Percentiles rank a stretch among this genome's conserved stretches.
These are phyloP conservation scores for Ogataea dorogensis DNA, from an alignment of 805 yeast species.

Conservation along the genomic window DNA sequence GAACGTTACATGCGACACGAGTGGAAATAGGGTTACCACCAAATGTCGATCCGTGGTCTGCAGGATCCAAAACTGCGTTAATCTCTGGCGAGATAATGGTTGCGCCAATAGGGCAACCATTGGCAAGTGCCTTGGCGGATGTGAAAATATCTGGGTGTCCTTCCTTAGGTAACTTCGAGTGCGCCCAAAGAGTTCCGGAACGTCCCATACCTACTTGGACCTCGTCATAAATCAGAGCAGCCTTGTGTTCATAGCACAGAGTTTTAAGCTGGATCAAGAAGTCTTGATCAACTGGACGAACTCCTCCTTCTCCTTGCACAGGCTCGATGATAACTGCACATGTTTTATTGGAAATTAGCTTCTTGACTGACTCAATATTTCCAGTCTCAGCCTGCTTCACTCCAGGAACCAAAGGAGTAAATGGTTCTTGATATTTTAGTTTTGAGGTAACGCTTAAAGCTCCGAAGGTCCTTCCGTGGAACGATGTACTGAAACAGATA, in stretches of 20 bases:
- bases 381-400: conserved; percentile 65
- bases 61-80: conserved; percentile 70
- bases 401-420: conserved; percentile 89
- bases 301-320: conserved; percentile 97
- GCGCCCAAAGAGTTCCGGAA: conserved; percentile 93
- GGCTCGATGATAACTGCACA: conserved; percentile 97
- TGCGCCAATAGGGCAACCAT: conserved; percentile 96
- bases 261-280: conserved; percentile 65
- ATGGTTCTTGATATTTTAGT: conserved; percentile 89
- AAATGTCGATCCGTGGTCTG: conserved; percentile 97
- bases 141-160: conserved; percentile 95
- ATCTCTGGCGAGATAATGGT: conserved; percentile 81
- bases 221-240: conserved; percentile 85
- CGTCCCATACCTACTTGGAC: conserved; percentile 97
- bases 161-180: conserved; percentile 63
- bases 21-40: conserved; percentile 96
- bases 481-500: conserved; percentile 83
- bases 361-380: conserved; percentile 57
- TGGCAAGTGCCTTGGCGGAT: conserved; percentile 94
- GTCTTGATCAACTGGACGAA: conserved; percentile 61
- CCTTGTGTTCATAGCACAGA: conserved; percentile 67
- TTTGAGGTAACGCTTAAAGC: conserved; percentile 90
- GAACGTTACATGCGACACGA: conserved; percentile 74
- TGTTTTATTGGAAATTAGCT: conserved; percentile 57
- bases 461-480: conserved; percentile 96